phyloP scores from a whole-genome alignment of 2,329 filamentous ascomycete genomes.

The Botrytis cinerea region DNA sequence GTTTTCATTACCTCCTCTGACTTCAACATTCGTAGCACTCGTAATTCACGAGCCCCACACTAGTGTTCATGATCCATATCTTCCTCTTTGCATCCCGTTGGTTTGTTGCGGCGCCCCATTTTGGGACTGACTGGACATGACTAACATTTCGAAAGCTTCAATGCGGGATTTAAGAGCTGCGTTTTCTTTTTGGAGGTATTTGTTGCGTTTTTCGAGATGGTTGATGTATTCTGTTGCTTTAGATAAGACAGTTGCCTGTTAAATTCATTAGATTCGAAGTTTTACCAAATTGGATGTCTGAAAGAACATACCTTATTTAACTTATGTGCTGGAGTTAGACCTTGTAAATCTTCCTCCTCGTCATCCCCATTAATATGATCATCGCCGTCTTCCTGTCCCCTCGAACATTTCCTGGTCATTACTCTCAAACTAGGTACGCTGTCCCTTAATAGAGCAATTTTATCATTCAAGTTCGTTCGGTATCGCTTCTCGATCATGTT shows the following conservation, averaged over 20 bases:
- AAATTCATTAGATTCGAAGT: conserved; percentile 12
- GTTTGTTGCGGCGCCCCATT: conserved; percentile 1
- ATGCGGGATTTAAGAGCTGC: conserved; percentile 73
- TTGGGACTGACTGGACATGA: conserved; percentile 55
- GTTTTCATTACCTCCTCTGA: conserved; percentile 3
- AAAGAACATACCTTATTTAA: conserved; percentile 59
- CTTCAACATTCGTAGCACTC: background rate
- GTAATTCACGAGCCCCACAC: background rate
- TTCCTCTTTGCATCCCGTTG: conserved; percentile 17
- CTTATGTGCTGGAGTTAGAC: conserved; percentile 64
- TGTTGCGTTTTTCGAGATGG: conserved; percentile 88
- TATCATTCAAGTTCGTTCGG: conserved; percentile 80
- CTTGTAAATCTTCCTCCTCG: conserved; percentile 54
- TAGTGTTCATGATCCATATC: conserved; percentile 8
- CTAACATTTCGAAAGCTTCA: conserved; percentile 75
- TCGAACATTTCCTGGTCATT: conserved; percentile 48
- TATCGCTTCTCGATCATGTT: conserved; percentile 87
- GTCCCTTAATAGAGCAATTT: conserved; percentile 74
- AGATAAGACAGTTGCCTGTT: conserved; percentile 61
- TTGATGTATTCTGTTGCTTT: conserved; percentile 97
- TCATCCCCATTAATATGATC: conserved; percentile 43
- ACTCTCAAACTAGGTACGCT: conserved; percentile 69
- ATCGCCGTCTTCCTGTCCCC: conserved; percentile 53
- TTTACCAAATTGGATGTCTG: background rate
- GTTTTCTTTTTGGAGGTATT: conserved; percentile 79